These are phyloP conservation scores for Juglanconis sp. DNA, from an alignment of 2,329 filamentous ascomycete genomes.

Conservation along the genomic window DNA sequence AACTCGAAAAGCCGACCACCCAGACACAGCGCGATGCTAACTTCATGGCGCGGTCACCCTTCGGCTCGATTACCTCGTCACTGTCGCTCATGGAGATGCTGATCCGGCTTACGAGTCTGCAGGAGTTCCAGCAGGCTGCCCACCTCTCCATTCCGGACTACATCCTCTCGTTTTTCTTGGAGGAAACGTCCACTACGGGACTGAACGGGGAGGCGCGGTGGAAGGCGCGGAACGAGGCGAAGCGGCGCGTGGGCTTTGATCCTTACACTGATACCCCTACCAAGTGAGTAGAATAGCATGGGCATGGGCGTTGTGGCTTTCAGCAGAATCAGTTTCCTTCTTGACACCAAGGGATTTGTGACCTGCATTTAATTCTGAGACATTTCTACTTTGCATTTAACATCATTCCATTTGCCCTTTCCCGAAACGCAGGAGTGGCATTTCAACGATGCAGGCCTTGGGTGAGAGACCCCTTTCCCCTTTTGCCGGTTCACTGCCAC, in stretches of 20 bases:
- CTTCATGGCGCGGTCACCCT: constrained; percentile 43
- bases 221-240: constrained; percentile 43
- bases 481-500: too few relatives aligned
- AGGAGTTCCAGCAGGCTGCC: constrained; percentile 87
- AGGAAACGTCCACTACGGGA: constrained; percentile 54
- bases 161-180: constrained; percentile 82
- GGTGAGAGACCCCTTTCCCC: too few relatives aligned
- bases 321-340: too few relatives aligned
- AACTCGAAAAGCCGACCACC: constrained; percentile 1
- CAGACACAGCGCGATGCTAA: constrained; percentile 22
- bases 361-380: too few relatives aligned
- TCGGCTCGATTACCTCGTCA: constrained; percentile 52
- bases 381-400: too few relatives aligned
- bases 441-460: too few relatives aligned
- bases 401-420: too few relatives aligned
- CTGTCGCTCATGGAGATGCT: constrained; percentile 83
- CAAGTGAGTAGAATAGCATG: constrained; percentile 19
- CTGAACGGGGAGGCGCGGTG: constrained; percentile 43
- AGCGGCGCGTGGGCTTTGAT: constrained; percentile 52
- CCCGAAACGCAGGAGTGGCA: too few relatives aligned
- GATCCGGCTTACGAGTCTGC: constrained; percentile 78
- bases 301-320: background rate
- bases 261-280: constrained; percentile 48
- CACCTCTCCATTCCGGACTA: constrained; percentile 90
- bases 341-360: too few relatives aligned